Evolutionary conservation across 1,139 yeast genomes (phyloP).

Genomic region (Casaregolazyma lundiana): DNA sequence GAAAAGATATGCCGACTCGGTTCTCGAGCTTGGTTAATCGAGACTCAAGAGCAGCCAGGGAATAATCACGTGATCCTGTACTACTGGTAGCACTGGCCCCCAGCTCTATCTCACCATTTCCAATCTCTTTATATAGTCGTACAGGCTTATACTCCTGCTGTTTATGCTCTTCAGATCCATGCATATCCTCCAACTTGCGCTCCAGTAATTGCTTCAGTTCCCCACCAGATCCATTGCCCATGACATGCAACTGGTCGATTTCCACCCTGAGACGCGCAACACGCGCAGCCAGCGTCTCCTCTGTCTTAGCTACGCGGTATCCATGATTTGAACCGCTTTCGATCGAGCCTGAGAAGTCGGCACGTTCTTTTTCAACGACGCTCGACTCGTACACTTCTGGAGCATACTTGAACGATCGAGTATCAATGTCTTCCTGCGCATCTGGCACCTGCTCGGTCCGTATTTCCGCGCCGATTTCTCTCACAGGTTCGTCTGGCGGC

Average conservation of each 20-base stretch:
- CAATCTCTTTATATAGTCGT: constrained; percentile 4
- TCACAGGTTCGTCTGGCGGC: constrained; percentile 3
- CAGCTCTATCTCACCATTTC: not conserved
- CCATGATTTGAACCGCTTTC: not conserved
- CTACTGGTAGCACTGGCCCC: not conserved
- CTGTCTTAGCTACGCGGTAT: constrained; percentile 11
- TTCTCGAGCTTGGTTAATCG: constrained; percentile 18
- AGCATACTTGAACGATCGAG: constrained; percentile 3
- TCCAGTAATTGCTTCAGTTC: constrained; percentile 17
- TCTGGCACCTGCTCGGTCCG: not conserved
- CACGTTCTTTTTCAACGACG: constrained; percentile 16
- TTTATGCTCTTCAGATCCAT: constrained; percentile 4
- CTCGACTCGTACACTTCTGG: constrained; percentile 16
- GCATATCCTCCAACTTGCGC: not conserved
- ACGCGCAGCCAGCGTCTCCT: constrained; percentile 35
- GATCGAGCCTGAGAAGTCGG: constrained; percentile 9
- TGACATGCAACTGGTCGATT: constrained; percentile 37
- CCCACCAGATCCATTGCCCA: constrained; percentile 15
- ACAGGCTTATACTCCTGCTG: not conserved
- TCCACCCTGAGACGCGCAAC: constrained; percentile 45
- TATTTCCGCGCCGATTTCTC: not conserved
- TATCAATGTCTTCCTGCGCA: constrained; percentile 8
- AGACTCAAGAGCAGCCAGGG: constrained; percentile 16
- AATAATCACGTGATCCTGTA: not conserved
- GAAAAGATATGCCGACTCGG: constrained; percentile 2